phyloP scores from a whole-genome alignment of 208 protist genomes.

The Trypanosoma lewisi region DNA sequence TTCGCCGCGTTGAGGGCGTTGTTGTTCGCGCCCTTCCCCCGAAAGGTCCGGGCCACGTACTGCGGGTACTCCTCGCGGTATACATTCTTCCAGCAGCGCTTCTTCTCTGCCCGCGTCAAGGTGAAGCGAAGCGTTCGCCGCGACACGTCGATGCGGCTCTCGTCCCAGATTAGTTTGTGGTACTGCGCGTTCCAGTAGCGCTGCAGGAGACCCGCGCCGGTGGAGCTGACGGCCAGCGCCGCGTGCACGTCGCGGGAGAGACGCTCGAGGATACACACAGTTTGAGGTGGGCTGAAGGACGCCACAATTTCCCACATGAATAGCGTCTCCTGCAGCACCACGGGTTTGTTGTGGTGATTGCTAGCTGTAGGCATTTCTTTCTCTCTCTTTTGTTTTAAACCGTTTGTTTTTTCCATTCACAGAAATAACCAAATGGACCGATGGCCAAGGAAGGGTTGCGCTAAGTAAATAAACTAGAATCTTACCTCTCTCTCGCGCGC shows the following conservation, averaged over 20 bases:
- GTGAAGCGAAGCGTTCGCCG: slow-evolving; percentile 24
- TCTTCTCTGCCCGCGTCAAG: slow-evolving; percentile 55
- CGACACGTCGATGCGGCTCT: slow-evolving; percentile 25
- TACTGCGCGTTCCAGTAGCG: slow-evolving; percentile 86
- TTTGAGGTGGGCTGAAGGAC: slow-evolving; percentile 45
- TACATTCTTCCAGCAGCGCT: slow-evolving; percentile 58
- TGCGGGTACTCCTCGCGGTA: slow-evolving; percentile 71
- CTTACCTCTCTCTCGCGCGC: too few species aligned
- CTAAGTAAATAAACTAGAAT: too few species aligned
- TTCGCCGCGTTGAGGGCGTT: slow-evolving; percentile 59
- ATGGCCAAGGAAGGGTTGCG: too few species aligned
- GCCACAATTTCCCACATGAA: slow-evolving; percentile 79
- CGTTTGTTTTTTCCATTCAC: too few species aligned
- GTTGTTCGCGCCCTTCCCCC: slow-evolving; percentile 44
- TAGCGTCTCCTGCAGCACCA: slow-evolving; percentile 32
- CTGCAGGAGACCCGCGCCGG: slow-evolving; percentile 56
- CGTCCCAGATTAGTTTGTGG: slow-evolving; percentile 55
- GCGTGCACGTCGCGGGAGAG: slow-evolving; percentile 48
- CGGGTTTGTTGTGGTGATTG: not conserved
- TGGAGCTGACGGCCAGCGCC: slow-evolving; percentile 38
- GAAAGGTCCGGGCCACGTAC: slow-evolving; percentile 50
- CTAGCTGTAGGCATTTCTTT: not conserved
- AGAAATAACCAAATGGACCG: too few species aligned
- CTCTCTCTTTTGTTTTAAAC: not conserved
- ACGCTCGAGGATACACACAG: slow-evolving; percentile 51